Percentiles rank a stretch among this genome's conserved stretches.
phyloP scores from a whole-genome alignment of 306 rosid genomes.

The Hylodesmum podocarpum region DNA sequence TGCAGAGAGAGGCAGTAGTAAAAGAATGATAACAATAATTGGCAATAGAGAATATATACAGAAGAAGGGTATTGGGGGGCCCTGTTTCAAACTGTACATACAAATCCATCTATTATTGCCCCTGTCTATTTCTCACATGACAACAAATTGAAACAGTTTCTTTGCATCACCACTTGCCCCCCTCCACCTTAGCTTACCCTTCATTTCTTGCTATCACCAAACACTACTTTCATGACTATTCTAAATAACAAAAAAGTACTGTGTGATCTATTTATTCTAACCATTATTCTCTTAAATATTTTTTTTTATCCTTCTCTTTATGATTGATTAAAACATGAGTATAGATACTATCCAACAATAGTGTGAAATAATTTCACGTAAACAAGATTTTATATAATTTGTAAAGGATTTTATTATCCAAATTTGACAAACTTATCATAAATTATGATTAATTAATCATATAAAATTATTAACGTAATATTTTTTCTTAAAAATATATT shows the following conservation, averaged over 20 bases:
- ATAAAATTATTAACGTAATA: no score
- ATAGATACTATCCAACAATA: no score
- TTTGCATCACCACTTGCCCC: conserved; percentile 42
- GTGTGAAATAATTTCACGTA: no score
- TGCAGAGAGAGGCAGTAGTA: conserved; percentile 14
- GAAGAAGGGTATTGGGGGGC: conserved; percentile 34
- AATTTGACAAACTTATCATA: no score
- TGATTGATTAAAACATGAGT: no score
- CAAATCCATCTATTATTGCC: conserved; percentile 60
- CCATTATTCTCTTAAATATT: no score
- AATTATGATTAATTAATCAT: no score
- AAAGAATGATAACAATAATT: conserved; percentile 47
- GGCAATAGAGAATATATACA: conserved; percentile 35
- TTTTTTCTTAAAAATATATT: no score
- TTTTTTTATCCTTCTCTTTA: no score
- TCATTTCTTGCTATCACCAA: neutral
- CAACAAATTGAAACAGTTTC: conserved; percentile 51
- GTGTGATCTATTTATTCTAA: neutral
- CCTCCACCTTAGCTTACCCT: conserved; percentile 35
- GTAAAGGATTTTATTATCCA: no score
- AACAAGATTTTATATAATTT: no score
- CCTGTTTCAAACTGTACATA: conserved; percentile 48
- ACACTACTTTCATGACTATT: neutral
- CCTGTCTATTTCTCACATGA: conserved; percentile 58
- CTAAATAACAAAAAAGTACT: neutral